Conservation (phyloP, 2,329 filamentous ascomycete genomes). For the Pseudogymnoascus sp. region DNA sequence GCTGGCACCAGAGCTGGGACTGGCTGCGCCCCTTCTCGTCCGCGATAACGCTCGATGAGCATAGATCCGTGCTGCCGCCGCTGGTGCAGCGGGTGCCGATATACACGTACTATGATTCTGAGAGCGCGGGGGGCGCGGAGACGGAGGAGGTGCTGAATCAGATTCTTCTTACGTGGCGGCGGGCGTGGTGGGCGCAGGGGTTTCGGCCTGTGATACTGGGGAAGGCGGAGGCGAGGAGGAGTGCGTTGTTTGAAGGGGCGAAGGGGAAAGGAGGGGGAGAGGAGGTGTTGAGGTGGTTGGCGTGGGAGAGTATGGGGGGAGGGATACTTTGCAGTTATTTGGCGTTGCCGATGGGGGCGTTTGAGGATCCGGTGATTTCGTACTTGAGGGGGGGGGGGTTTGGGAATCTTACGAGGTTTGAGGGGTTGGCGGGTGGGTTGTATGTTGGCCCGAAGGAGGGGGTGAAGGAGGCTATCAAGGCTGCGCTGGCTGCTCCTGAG, state of each 20-base stretch:
- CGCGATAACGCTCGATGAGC: constrained; percentile 70
- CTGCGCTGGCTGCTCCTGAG: constrained; percentile 47
- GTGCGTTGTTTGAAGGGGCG: constrained; percentile 58
- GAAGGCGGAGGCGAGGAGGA: constrained; percentile 71
- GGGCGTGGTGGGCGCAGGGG: constrained; percentile 92
- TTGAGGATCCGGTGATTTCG: constrained; percentile 62
- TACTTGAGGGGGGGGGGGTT: constrained; percentile 71
- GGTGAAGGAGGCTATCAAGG: constrained; percentile 55
- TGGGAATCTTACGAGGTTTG: constrained; percentile 64
- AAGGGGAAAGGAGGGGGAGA: constrained; percentile 27
- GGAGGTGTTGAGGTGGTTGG: constrained; percentile 78
- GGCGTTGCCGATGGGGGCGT: constrained; percentile 74
- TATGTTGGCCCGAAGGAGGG: constrained; percentile 61
- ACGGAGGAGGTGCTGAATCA: constrained; percentile 66
- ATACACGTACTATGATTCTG: constrained; percentile 85
- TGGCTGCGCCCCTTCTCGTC: constrained; percentile 89
- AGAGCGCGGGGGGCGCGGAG: constrained; percentile 51
- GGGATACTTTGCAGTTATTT: constrained; percentile 73
- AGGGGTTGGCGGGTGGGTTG: constrained; percentile 61
- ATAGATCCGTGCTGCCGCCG: constrained; percentile 74
- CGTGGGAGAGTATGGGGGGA: constrained; percentile 84
- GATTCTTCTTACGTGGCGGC: constrained; percentile 77
- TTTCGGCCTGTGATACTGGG: constrained; percentile 80
- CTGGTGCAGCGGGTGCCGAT: constrained; percentile 61
- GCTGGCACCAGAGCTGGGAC: constrained; percentile 83